Percentiles rank a stretch among this genome's conserved stretches.
phyloP scores from a whole-genome alignment of 768 basidiomycete species.

The Auriscalpium microsporum region DNA sequence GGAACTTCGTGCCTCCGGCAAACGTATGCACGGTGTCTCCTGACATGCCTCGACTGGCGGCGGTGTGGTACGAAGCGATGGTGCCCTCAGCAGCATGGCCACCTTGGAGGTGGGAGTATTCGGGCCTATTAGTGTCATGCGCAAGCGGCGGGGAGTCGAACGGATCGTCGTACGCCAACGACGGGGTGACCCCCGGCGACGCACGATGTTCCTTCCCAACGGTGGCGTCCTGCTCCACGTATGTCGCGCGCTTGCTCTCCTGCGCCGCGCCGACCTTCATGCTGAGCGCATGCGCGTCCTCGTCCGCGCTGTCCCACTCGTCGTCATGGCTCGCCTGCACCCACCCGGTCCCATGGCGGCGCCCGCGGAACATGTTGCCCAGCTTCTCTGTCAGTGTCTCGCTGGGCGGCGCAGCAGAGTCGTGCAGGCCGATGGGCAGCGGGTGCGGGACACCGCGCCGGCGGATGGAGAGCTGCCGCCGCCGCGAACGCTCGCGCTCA shows the following conservation, averaged over 20 bases:
- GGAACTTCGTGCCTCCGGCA: conserved; percentile 8
- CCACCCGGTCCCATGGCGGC: conserved; percentile 9
- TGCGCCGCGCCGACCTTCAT: not conserved
- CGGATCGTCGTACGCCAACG: not conserved
- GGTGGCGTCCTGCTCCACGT: not conserved
- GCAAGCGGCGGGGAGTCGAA: not conserved
- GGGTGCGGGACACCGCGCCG: conserved; percentile 4
- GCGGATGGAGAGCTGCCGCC: conserved; percentile 14
- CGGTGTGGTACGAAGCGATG: not conserved
- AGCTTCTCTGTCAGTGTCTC: conserved; percentile 12
- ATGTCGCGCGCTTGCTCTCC: not conserved
- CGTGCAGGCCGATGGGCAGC: conserved; percentile 13
- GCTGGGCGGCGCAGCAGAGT: not conserved
- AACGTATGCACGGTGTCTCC: conserved; percentile 4
- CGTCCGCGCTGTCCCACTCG: conserved; percentile 12
- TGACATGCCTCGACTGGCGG: conserved; percentile 2
- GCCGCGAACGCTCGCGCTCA: conserved; percentile 30
- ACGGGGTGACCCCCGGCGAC: not conserved
- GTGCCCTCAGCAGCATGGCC: not conserved
- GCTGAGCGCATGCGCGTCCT: not conserved
- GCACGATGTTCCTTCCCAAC: not conserved
- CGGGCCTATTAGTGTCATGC: not conserved
- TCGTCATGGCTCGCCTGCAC: conserved; percentile 5
- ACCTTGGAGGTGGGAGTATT: not conserved
- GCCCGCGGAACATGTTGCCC: conserved; percentile 12